Evolutionary conservation across 768 basidiomycete species (phyloP), one percentile per base, ranked within the genome.

Genomic region (Boletus sensibilis): DNA sequence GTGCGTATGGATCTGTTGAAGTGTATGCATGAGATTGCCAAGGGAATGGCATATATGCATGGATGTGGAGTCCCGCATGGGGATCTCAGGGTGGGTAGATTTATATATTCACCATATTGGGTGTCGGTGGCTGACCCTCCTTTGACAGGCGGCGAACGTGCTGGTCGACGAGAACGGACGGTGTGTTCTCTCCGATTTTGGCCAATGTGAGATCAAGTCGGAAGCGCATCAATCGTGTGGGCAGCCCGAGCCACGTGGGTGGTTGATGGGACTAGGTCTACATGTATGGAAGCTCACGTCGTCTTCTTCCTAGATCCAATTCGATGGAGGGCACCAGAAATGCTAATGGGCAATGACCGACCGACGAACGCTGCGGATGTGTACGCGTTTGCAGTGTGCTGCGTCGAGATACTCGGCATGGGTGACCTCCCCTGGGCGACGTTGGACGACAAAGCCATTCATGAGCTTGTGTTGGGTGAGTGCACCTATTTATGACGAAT

Each of bases 11-110:
- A 87, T 58, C 67, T 80, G 38, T 74, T 86, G 63, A 76, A 79
- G 61, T 84, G 84, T 71, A 81, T 92, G 67, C 77, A 84, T 55
- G 86, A 92, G 70, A 83, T 92, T 59, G 85, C 89, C 13, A 79
- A 81, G 63, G 92, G 91, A 10, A 91, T 94, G 90, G 79, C 82
- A 50, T 92, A 93, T 68, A 69, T 94, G 58, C 92, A 94, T 68
- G 64, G 69, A 6, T 72, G 80, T 56, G 85, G 80, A 4, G 81
- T 92, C 4, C 65, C 91, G 58, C 92, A 94, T 65, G 91, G 90
- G 1, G 88, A 92, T 71, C 76, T 94, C 48, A 93, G 92, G 79
- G 90, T 87, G 34, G 51, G 75, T 64, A 29, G 35, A 39, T 50
- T 31, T 12, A 33, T 41, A 29, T 31, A 33, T 50, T 21, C 31